Percentiles rank a stretch among this genome's conserved stretches.
Conservation (phyloP, 805 yeast species). For the Candida saitoana region DNA sequence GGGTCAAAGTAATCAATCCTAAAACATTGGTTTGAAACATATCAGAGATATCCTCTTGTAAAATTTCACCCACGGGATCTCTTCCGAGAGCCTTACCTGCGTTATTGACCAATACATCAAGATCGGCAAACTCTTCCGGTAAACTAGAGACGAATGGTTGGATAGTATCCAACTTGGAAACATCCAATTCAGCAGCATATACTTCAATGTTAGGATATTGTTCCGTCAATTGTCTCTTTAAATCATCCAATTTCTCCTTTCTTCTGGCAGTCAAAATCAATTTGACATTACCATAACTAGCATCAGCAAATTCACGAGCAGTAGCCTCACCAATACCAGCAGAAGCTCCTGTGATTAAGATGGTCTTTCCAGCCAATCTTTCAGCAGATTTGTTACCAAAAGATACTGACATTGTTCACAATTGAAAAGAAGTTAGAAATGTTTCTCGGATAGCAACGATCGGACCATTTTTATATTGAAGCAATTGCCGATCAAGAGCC, state of each 20-base stretch:
- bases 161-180: conserved; percentile 37
- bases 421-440: not conserved
- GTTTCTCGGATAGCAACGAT: not conserved
- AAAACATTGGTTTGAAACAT: conserved; percentile 87
- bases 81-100: conserved; percentile 81
- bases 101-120: conserved; percentile 67
- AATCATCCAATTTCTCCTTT: conserved; percentile 50
- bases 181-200: conserved; percentile 54
- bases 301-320: conserved; percentile 78
- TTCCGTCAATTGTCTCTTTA: conserved; percentile 43
- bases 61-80: conserved; percentile 69
- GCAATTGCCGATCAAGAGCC: no score
- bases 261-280: conserved; percentile 79
- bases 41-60: conserved; percentile 57
- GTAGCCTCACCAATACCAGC: conserved; percentile 94
- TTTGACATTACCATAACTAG: conserved; percentile 66
- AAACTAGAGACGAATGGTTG: conserved; percentile 48
- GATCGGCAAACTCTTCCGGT: conserved; percentile 57
- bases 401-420: not conserved
- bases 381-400: conserved; percentile 67
- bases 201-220: conserved; percentile 50
- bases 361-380: conserved; percentile 72
- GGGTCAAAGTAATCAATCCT: conserved; percentile 81
- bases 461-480: no score
- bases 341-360: conserved; percentile 93